Conservation (phyloP, 2,329 filamentous ascomycete species). For the Neonectria magnoliae region DNA sequence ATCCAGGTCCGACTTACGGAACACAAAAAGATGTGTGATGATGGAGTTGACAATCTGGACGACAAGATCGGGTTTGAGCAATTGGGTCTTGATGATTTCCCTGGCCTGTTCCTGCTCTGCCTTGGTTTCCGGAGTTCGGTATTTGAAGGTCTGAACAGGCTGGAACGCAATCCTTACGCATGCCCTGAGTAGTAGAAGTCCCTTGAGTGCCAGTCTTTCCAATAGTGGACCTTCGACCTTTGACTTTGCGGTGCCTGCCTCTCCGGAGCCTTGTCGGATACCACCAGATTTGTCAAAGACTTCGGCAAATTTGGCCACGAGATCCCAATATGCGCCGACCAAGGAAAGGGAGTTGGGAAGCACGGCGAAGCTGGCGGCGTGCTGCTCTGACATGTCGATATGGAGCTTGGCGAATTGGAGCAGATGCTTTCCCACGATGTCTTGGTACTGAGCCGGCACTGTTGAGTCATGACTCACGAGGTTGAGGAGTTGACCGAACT, state of each 20-base stretch:
- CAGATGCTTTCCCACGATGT: conserved; percentile 83
- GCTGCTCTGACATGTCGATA: conserved; percentile 81
- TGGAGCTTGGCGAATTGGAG: conserved; percentile 93
- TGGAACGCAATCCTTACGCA: conserved; percentile 88
- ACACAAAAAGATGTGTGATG: conserved; percentile 88
- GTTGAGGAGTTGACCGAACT: conserved; percentile 80
- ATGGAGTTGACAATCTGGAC: conserved; percentile 84
- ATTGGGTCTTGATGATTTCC: conserved; percentile 73
- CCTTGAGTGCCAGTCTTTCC: conserved; percentile 85
- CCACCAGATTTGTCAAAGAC: conserved; percentile 72
- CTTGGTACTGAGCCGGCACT: conserved; percentile 63
- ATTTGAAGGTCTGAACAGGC: conserved; percentile 84
- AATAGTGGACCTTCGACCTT: conserved; percentile 71
- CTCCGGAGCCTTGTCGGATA: conserved; percentile 57
- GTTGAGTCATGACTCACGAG: conserved; percentile 68
- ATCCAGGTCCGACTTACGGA: conserved; percentile 84
- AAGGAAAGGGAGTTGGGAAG: conserved; percentile 83
- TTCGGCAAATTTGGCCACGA: conserved; percentile 81
- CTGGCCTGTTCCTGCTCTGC: conserved; percentile 79
- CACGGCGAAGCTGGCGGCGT: conserved; percentile 84
- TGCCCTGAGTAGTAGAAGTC: conserved; percentile 81
- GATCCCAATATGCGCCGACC: conserved; percentile 84
- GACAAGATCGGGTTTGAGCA: conserved; percentile 82
- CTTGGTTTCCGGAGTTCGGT: conserved; percentile 77
- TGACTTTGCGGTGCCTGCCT: conserved; percentile 54